Evolutionary conservation across 345 rosid species (phyloP).

Genomic region (Aethionema arabicum): DNA sequence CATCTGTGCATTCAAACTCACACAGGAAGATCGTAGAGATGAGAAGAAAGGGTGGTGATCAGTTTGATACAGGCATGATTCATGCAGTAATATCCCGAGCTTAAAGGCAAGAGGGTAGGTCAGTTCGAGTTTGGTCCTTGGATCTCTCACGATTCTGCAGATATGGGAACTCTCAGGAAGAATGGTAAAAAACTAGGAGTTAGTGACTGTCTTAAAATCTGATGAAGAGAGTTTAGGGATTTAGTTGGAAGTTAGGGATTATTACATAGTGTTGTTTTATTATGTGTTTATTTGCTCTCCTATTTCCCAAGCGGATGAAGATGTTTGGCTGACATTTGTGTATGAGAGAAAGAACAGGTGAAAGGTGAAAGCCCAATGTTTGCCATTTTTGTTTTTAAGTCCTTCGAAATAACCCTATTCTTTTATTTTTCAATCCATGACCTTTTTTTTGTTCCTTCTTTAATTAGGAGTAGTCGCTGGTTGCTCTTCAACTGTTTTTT

Average conservation of each 20-base stretch:
- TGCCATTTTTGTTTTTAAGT: background rate
- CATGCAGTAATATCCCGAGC: slow-evolving; percentile 30
- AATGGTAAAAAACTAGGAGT: slow-evolving; percentile 29
- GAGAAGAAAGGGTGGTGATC: slow-evolving; percentile 52
- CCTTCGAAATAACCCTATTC: slow-evolving; percentile 23
- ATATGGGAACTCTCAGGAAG: slow-evolving; percentile 22
- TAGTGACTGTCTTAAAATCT: slow-evolving; percentile 27
- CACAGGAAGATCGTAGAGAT: slow-evolving; percentile 85
- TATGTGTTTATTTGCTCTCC: slow-evolving; percentile 18
- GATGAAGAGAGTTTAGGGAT: slow-evolving; percentile 34
- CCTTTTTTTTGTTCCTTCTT: background rate
- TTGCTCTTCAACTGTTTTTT: too few species aligned
- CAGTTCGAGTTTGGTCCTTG: slow-evolving; percentile 22
- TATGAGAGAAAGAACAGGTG: slow-evolving; percentile 24
- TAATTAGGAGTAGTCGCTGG: too few species aligned
- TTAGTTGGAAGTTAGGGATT: slow-evolving; percentile 27
- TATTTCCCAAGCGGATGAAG: slow-evolving; percentile 21
- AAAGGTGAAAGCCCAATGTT: slow-evolving; percentile 30
- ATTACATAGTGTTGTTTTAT: slow-evolving; percentile 24
- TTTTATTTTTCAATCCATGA: slow-evolving; percentile 23
- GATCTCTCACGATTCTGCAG: background rate
- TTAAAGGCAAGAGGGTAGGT: background rate
- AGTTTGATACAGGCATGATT: slow-evolving; percentile 21
- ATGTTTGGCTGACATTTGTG: slow-evolving; percentile 27
- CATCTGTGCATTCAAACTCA: slow-evolving; percentile 83